Conservation (phyloP, 208 protist species). For the Leishmania tarentolae region DNA sequence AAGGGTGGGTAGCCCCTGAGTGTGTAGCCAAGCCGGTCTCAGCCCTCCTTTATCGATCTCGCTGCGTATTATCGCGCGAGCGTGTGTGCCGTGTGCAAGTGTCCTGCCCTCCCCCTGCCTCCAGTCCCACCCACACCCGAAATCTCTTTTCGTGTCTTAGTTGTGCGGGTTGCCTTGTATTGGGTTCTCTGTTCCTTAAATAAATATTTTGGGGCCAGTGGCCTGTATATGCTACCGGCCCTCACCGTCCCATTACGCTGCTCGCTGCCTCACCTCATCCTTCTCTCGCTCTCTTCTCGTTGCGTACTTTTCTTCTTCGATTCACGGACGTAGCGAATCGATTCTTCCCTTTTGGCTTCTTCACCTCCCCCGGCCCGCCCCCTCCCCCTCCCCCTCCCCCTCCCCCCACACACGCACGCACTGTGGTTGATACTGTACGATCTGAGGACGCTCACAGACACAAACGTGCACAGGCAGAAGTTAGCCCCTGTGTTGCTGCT, state of each 20-base stretch:
- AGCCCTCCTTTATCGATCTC: not conserved
- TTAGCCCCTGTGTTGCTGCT: not conserved
- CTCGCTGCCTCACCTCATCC: not conserved
- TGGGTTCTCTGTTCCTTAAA: not conserved
- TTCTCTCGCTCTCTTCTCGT: not conserved
- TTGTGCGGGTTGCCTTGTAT: not conserved
- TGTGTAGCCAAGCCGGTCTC: not conserved
- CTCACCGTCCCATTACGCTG: not conserved
- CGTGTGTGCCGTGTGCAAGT: not conserved
- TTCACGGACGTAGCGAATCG: not conserved
- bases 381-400: not conserved
- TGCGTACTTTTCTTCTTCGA: not conserved
- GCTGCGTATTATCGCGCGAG: slow-evolving; percentile 1
- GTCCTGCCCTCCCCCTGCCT: not conserved
- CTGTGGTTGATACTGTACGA: not conserved
- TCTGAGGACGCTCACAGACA: not conserved
- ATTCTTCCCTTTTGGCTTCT: not conserved
- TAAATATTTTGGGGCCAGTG: not conserved
- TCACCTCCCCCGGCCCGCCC: no score
- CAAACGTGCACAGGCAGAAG: not conserved
- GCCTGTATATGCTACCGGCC: not conserved
- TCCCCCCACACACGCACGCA: not conserved
- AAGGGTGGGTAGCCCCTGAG: not conserved
- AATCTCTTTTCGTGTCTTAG: not conserved
- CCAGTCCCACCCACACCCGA: not conserved